Evolutionary conservation across 345 rosid species (phyloP), one percentile per base, ranked within the genome.

Genomic region (Theobroma cacao): DNA sequence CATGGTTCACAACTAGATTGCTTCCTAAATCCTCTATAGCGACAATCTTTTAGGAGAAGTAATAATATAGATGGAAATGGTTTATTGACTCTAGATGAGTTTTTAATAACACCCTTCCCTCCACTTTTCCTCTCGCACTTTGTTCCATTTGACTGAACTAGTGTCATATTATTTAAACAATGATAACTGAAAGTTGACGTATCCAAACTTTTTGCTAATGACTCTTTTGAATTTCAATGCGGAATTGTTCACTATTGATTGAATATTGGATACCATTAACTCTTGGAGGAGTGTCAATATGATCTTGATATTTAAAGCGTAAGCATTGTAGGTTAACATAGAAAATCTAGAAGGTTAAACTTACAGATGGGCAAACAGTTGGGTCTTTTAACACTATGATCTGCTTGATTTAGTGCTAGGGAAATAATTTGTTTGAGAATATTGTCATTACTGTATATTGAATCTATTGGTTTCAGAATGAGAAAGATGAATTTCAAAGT

Each of bases 401-500:
- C 36, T 40, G 48, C 65, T 24, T 36, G 9, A 62, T 55, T 81
- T 47, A 24, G 80, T 17, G 53, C n/a, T 58, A 74, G 30, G 20
- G 38, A 41, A 38, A 7, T 72, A 31, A 33, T 22, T 67, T 45
- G 7, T 64, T 28, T 24, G 45, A 56, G 55, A 56, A 41, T 60
- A 17, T 17, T 43, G 36, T 26, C 53, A 26, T 77, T 33, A 28
- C 31, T 26, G 50, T 56, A 14, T 22, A 66, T 5, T 22, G 24
- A 65, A 33, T 31, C 6, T 50, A 9, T 58, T 80, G 59, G 3
- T 74, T 36, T 77, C 75, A 58, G 79, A 75, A 88, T 88, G 88
- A 55, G 31, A 74, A 66, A 70, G 88, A 78, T 31, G 72, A 9
- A 20, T 75, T 83, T 55, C 85, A 82, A 75, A 85, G 60, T 69